A percentile compares a stretch with the other conserved stretches of the same genome.
phyloP scores from a whole-genome alignment of 208 protist species.

The Trypanosoma platydactyli region DNA sequence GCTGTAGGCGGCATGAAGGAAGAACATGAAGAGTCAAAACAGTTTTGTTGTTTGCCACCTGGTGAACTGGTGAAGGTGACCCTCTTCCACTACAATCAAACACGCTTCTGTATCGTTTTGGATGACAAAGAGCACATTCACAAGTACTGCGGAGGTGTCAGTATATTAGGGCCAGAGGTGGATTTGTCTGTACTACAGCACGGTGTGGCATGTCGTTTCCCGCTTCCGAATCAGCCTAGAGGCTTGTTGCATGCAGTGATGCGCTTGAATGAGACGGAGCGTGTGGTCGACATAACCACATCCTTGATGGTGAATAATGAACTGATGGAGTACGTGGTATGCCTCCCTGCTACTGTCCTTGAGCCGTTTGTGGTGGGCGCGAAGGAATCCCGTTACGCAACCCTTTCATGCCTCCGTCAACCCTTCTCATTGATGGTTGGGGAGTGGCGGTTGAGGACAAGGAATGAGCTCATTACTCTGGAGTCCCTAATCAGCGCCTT shows the following conservation, averaged over 20 bases:
- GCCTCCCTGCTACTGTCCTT: conserved; percentile 17
- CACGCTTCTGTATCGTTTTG: conserved; percentile 34
- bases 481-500: conserved; percentile 22
- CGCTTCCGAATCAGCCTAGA: conserved; percentile 22
- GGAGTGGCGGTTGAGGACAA: conserved; percentile 12
- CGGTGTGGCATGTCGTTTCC: conserved; percentile 37
- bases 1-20: background rate
- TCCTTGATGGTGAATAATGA: conserved; percentile 43
- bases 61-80: conserved; percentile 7
- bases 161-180: conserved; percentile 23
- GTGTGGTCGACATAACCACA: conserved; percentile 39
- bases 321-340: conserved; percentile 19
- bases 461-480: conserved; percentile 21
- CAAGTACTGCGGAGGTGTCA: background rate
- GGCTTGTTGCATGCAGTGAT: conserved; percentile 43
- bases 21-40: background rate
- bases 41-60: conserved; percentile 18
- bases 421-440: conserved; percentile 17
- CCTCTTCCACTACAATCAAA: conserved; percentile 38
- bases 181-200: conserved; percentile 38
- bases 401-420: conserved; percentile 14
- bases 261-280: conserved; percentile 37
- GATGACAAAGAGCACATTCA: conserved; percentile 18
- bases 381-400: conserved; percentile 28
- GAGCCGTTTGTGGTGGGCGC: conserved; percentile 14